Evolutionary conservation across 805 yeast species (phyloP), one percentile per base, ranked within the genome.

Genomic region (Candida morakotiae): DNA sequence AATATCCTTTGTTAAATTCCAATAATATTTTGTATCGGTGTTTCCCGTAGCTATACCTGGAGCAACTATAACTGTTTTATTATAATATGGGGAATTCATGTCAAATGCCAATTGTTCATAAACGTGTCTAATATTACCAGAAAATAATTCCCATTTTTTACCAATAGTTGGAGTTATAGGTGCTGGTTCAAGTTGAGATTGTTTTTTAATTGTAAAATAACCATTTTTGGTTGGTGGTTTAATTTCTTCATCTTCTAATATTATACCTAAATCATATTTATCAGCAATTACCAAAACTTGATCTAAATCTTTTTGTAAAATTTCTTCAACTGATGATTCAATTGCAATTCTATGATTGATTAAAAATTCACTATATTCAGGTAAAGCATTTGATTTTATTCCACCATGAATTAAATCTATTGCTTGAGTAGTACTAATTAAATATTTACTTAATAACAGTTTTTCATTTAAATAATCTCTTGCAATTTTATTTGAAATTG

Each of bases 111-210:
- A 52, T 27, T 80, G 81, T 54, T 81, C 86, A 50, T 75, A 76
- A 33, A 83, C 70, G 41, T 76, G 73, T 44, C 81, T 72, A 25
- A 80, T 63, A 13, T 81, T 69, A 9, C 91, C 91, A 0, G 83
- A 72, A 38, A 83, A 68, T 21, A 62, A 47, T 10, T 64, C 61
- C 85, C 86, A 83, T 10, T 67, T 57, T 1, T 58, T 62, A 26
- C 67, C 71, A 22, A 62, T 44, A 7, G 52, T 43, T 7, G 78
- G 76, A 3, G 76, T 56, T 6, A 60, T 52, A 3, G 75, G 76
- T 1, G 78, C 71, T n/a, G 73, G 68, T 19, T 62, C 69, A 20
- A 73, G 49, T 9, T 36, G 33, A 13, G 40, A 28, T 15, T 21
- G 35, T 20, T 52, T 49, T 17, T 41, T 34, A 17, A 48, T 39